These are phyloP conservation scores for Perilla frutescens DNA, from an alignment of 257 asterid species.

Conservation along the genomic window DNA sequence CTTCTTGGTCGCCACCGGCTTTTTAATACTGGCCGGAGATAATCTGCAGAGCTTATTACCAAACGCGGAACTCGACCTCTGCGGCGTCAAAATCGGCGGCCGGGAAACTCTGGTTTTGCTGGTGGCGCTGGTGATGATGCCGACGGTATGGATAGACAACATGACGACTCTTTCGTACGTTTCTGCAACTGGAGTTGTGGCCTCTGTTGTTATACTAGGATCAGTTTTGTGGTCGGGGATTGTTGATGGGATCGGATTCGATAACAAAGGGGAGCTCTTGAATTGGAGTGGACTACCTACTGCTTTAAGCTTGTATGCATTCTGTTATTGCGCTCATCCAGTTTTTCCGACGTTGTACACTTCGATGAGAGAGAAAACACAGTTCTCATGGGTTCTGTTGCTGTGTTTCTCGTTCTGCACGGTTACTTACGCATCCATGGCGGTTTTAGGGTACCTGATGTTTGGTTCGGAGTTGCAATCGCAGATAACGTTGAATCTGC, in stretches of 20 bases:
- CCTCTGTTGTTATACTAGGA: conserved; percentile 52
- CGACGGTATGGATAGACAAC: conserved; percentile 60
- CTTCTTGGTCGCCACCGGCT: conserved; percentile 73
- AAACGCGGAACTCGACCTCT: conserved; percentile 18
- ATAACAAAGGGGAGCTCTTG: conserved; percentile 45
- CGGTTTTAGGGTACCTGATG: conserved; percentile 56
- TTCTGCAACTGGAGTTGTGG: conserved; percentile 70
- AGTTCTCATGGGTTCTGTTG: conserved; percentile 59
- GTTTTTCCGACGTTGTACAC: conserved; percentile 73
- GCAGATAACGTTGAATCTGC: conserved; percentile 67
- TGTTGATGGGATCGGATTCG: conserved; percentile 51
- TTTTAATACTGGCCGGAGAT: conserved; percentile 64
- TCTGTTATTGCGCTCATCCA: conserved; percentile 79
- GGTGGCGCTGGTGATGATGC: conserved; percentile 49
- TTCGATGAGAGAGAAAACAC: conserved; percentile 56
- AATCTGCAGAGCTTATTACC: conserved; percentile 56
- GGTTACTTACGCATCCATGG: conserved; percentile 53
- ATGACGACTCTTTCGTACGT: conserved; percentile 60
- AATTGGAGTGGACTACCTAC: conserved; percentile 70
- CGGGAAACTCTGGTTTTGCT: conserved; percentile 41
- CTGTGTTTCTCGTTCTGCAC: conserved; percentile 54
- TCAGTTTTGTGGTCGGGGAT: conserved; percentile 59
- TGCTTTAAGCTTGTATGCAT: conserved; percentile 62
- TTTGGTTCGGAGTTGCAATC: conserved; percentile 58
- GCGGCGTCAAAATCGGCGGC: conserved; percentile 47